Percentiles rank a stretch among this genome's conserved stretches.
phyloP scores from a whole-genome alignment of 1,284 basidiomycete species.

The Ceratobasidium sp. region DNA sequence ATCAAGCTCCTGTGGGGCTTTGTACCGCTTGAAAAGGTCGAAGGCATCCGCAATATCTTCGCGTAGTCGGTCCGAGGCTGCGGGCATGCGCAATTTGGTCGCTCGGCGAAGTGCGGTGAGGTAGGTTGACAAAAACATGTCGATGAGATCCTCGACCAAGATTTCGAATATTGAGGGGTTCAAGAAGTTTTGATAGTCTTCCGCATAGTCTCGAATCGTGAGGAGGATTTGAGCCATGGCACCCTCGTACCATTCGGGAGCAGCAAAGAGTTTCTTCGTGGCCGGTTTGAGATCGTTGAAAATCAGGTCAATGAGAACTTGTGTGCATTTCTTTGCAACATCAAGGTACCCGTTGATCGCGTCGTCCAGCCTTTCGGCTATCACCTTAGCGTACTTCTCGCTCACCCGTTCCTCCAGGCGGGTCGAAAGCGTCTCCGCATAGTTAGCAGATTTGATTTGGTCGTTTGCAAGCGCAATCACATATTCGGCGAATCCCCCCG shows the following conservation, averaged over 20 bases:
- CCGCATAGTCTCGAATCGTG: constrained; percentile 96
- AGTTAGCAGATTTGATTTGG: constrained; percentile 96
- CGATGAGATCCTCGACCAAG: constrained; percentile 92
- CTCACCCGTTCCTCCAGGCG: constrained; percentile 93
- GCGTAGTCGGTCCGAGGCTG: constrained; percentile 83
- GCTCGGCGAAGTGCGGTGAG: constrained; percentile 88
- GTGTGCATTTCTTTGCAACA: constrained; percentile 96
- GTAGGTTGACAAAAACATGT: constrained; percentile 91
- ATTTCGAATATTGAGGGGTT: constrained; percentile 93
- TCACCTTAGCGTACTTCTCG: constrained; percentile 88
- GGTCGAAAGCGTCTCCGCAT: constrained; percentile 85
- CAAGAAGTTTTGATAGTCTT: constrained; percentile 91
- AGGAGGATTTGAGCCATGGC: constrained; percentile 88
- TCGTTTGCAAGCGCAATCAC: constrained; percentile 99
- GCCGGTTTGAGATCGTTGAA: constrained; percentile 96
- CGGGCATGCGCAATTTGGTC: constrained; percentile 89
- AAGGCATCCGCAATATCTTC: constrained; percentile 84
- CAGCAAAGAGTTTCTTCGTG: constrained; percentile 84
- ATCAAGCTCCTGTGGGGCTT: constrained; percentile 84
- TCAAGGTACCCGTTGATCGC: constrained; percentile 99
- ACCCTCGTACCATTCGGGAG: constrained; percentile 88
- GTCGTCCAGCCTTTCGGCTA: constrained; percentile 90
- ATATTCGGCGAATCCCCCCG: constrained; percentile 94
- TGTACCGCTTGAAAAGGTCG: constrained; percentile 84
- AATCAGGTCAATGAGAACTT: constrained; percentile 92